phyloP scores from a whole-genome alignment of 805 yeast species.

The Suhomyces sp. region DNA sequence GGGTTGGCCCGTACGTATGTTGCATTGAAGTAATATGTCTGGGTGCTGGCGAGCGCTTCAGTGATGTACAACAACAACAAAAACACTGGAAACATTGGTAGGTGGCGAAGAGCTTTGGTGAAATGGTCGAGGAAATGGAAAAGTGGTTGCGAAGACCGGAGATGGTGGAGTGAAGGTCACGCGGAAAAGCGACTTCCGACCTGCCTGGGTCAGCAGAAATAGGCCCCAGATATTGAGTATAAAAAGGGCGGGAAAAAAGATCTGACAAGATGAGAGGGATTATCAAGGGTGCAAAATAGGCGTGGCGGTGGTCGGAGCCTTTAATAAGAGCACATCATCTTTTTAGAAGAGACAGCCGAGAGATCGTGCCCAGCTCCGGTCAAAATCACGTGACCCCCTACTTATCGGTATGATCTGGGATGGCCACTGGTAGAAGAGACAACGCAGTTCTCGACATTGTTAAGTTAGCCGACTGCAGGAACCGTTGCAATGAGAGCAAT shows the following conservation, averaged over 20 bases:
- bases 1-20: slow-evolving; percentile 49
- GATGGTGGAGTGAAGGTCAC: neutral
- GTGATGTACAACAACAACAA: neutral
- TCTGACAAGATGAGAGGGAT: neutral
- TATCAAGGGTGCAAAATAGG: neutral
- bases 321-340: too few relatives aligned
- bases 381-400: neutral
- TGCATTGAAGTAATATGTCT: slow-evolving; percentile 31
- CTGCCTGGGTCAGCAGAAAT: neutral
- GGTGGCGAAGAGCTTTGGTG: neutral
- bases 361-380: neutral
- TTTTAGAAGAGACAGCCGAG: neutral
- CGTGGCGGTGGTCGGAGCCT: neutral
- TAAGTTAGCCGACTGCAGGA: neutral
- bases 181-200: neutral
- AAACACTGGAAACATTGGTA: neutral
- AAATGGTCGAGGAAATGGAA: neutral
- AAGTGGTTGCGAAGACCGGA: neutral
- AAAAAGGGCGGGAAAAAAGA: too few relatives aligned
- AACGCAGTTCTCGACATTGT: neutral
- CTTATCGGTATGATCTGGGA: neutral
- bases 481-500: neutral
- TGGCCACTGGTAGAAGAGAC: neutral
- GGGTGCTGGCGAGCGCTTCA: neutral
- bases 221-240: neutral